phyloP scores from a whole-genome alignment of 2,329 filamentous ascomycete species.

The Colletotrichum viniferum region DNA sequence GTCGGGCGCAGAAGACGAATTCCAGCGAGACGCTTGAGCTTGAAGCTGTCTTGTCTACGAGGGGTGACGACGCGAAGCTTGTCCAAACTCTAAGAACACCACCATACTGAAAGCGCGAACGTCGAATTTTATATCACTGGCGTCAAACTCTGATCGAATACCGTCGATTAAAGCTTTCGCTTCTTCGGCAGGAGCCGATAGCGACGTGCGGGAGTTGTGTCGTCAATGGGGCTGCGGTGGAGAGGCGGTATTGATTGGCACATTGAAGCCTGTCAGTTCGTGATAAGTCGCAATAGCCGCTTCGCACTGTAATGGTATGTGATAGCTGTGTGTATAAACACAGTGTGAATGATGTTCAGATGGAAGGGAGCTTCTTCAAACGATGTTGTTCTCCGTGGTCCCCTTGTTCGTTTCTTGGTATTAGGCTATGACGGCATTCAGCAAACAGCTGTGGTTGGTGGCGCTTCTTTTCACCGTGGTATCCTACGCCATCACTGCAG shows the following conservation, averaged over 20 bases:
- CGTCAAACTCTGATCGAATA: background rate
- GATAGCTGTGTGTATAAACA: background rate
- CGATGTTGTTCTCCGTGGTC: background rate
- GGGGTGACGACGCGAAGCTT: background rate
- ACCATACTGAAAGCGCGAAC: background rate
- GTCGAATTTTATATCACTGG: background rate
- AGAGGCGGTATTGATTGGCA: background rate
- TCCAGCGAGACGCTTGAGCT: background rate
- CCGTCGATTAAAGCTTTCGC: constrained; percentile 13
- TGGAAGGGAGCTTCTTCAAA: background rate
- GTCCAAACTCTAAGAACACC: background rate
- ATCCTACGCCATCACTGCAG: background rate
- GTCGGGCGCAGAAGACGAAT: background rate
- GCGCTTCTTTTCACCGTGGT: background rate
- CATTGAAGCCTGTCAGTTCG: background rate
- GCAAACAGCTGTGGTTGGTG: background rate
- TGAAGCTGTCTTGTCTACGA: background rate
- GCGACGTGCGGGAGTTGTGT: background rate
- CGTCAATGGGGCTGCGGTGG: background rate
- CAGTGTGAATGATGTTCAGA: background rate
- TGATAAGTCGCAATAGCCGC: background rate
- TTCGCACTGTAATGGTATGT: background rate
- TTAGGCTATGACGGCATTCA: background rate
- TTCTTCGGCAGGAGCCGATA: constrained; percentile 4
- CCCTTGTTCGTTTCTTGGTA: background rate